phyloP scores from a whole-genome alignment of 805 yeast genomes.

The Lipomyces starkeyi region DNA sequence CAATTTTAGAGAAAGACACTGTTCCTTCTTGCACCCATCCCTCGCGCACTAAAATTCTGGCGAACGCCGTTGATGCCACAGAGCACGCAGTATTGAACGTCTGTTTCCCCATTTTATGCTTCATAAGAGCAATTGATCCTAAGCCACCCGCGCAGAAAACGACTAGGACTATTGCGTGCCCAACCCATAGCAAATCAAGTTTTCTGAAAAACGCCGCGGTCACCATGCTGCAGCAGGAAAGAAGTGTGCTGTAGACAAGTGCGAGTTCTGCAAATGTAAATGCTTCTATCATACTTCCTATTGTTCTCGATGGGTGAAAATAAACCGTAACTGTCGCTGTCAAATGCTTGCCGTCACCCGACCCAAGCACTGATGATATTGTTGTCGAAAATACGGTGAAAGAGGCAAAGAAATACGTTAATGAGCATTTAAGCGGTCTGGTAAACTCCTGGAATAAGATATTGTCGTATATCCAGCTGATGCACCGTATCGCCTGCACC shows the following conservation, averaged over 20 bases:
- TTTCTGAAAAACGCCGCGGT: constrained; percentile 56
- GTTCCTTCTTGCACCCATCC: constrained; percentile 65
- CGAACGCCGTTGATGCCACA: constrained; percentile 70
- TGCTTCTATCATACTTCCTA: constrained; percentile 82
- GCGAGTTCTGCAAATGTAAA: constrained; percentile 64
- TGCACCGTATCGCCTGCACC: neutral
- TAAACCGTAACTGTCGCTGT: constrained; percentile 84
- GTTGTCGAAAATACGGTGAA: constrained; percentile 64
- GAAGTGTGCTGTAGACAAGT: constrained; percentile 58
- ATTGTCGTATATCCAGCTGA: constrained; percentile 22
- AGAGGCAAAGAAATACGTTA: constrained; percentile 78
- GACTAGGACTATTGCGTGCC: constrained; percentile 57
- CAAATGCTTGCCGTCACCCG: constrained; percentile 76
- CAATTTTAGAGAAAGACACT: constrained; percentile 61
- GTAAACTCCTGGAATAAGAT: constrained; percentile 17
- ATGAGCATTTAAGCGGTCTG: constrained; percentile 60
- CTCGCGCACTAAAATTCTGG: constrained; percentile 75
- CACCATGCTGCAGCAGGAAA: constrained; percentile 59
- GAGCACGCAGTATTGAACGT: constrained; percentile 85
- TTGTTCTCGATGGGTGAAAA: constrained; percentile 80
- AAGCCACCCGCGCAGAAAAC: constrained; percentile 58
- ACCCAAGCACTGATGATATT: constrained; percentile 58
- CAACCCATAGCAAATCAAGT: constrained; percentile 48
- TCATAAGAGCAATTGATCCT: constrained; percentile 71
- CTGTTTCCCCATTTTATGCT: constrained; percentile 67